These are phyloP conservation scores for Collybia sp. DNA, from an alignment of 768 basidiomycete species.

Conservation along the genomic window DNA sequence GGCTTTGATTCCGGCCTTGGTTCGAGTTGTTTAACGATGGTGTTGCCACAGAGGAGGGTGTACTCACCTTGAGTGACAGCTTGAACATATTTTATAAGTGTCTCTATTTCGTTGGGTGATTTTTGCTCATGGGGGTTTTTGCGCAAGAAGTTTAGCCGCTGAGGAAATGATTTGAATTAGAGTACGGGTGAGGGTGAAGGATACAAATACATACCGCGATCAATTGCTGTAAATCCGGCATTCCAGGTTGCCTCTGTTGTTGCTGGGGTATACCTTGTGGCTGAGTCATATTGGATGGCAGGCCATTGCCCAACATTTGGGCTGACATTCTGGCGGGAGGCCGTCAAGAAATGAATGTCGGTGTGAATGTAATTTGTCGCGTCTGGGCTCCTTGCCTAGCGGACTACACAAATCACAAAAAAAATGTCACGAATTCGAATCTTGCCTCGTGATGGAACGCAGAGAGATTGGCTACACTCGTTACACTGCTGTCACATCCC, in stretches of 20 bases:
- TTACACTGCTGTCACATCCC: constrained; percentile 16
- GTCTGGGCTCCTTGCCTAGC: constrained; percentile 10
- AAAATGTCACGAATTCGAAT: constrained; percentile 28
- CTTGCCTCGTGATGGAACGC: constrained; percentile 25
- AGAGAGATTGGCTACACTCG: constrained; percentile 20
- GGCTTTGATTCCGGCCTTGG: constrained; percentile 18
- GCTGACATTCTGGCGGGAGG: constrained; percentile 5
- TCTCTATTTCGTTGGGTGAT: constrained; percentile 39
- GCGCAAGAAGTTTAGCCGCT: constrained; percentile 47
- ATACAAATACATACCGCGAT: constrained; percentile 29
- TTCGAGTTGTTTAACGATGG: constrained; percentile 2
- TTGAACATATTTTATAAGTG: constrained; percentile 43
- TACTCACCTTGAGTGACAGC: constrained; percentile 34
- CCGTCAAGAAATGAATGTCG: constrained; percentile 5
- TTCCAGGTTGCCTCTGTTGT: constrained; percentile 16
- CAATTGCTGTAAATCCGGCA: constrained; percentile 38
- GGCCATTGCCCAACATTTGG: constrained; percentile 35
- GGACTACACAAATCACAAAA: constrained; percentile 12
- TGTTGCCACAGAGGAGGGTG: constrained; percentile 3
- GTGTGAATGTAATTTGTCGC: constrained; percentile 18
- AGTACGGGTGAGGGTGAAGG: constrained; percentile 9
- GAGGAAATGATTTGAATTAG: constrained; percentile 1
- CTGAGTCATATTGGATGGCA: constrained; percentile 23
- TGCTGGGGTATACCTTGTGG: constrained; percentile 26
- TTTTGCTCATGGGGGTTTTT: constrained; percentile 49